phyloP scores from a whole-genome alignment of 2,329 filamentous ascomycete genomes.

The Claviceps monticola region DNA sequence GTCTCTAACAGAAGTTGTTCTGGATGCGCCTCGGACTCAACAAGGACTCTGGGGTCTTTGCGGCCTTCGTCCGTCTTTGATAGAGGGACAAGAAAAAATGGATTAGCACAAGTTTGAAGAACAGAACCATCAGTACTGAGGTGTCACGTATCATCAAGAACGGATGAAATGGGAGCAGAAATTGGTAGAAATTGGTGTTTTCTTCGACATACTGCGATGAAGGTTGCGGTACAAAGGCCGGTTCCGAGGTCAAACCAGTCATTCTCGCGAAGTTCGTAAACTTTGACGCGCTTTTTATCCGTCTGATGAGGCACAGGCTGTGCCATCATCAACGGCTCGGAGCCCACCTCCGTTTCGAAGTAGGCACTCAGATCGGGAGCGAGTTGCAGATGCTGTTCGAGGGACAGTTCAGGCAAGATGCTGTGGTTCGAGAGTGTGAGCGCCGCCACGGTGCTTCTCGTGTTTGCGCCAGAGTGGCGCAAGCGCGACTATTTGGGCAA shows the following conservation, averaged over 20 bases:
- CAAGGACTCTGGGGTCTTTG: conserved; percentile 77
- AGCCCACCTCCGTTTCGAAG: conserved; percentile 37
- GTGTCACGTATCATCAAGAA: neutral
- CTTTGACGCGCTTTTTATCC: conserved; percentile 77
- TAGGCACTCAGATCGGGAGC: conserved; percentile 38
- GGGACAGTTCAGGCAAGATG: conserved; percentile 38
- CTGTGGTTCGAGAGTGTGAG: conserved; percentile 40
- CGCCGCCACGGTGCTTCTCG: conserved; percentile 36
- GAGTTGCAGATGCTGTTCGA: conserved; percentile 46
- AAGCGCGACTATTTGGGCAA: conserved; percentile 3
- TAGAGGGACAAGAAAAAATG: neutral
- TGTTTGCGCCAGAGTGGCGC: conserved; percentile 14
- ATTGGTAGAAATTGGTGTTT: neutral
- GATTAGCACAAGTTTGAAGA: neutral
- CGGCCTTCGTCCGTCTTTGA: conserved; percentile 43
- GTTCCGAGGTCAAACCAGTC: conserved; percentile 99
- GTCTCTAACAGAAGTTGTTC: conserved; percentile 76
- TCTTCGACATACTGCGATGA: conserved; percentile 48
- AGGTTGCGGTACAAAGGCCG: conserved; percentile 77
- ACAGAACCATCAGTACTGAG: too few relatives aligned
- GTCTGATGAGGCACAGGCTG: conserved; percentile 56
- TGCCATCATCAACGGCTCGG: conserved; percentile 56
- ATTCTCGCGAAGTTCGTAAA: conserved; percentile 96
- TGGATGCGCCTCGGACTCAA: conserved; percentile 87
- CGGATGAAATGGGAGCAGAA: neutral